Base-by-base conservation (phyloP, 495 filamentous ascomycete genomes). In the Penicillium lividum region DNA sequence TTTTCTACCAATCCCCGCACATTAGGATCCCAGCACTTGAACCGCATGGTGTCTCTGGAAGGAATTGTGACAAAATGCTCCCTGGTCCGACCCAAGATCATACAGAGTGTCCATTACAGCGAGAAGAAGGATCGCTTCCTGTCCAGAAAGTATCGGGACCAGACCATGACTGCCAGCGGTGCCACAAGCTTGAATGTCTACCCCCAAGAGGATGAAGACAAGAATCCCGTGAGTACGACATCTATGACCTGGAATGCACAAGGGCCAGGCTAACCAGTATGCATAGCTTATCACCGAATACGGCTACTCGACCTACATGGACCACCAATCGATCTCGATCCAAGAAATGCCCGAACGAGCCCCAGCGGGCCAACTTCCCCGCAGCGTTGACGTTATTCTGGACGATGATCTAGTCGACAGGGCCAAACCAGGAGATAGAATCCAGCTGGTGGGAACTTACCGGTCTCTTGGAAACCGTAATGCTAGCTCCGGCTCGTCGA, bases 281-380 rank as follows among this genome's bases (percentile, higher is more conserved):
- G 7, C 54, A 6, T 63, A 87, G 69, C 82, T 99, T 15, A 86
- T 89, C 62, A 98, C 95, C 40, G 95, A 99, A 68, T 98, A 97
- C 72, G 94, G 94, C 8, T 91, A 95, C 73, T 94, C 87, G 71
- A 94, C 88, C 18, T 99, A 97, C 71, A 84, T 93, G 69, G 94
- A 99, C 70, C 95, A 99, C 72, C 94, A 99, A 69, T 93, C 91
- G 16, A 91, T 99, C 48, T 98, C 94, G 0, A 96, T 99, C 66
- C 94, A 99, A 79, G 94, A 99, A 81, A 99, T 99, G 94, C 94
- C 94, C 13, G 94, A 99, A 71, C 82, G 94, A 65, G 94, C 94
- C 27, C 94, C 94, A 29, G 93, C 94, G 53, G 94, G 94, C 47
- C 94, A 98, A 78, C 83, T 99, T 63, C 94, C 94, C 57, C 86